Base-by-base conservation (phyloP, 257 asterid species). In the Dorcoceras hygrometricum region DNA sequence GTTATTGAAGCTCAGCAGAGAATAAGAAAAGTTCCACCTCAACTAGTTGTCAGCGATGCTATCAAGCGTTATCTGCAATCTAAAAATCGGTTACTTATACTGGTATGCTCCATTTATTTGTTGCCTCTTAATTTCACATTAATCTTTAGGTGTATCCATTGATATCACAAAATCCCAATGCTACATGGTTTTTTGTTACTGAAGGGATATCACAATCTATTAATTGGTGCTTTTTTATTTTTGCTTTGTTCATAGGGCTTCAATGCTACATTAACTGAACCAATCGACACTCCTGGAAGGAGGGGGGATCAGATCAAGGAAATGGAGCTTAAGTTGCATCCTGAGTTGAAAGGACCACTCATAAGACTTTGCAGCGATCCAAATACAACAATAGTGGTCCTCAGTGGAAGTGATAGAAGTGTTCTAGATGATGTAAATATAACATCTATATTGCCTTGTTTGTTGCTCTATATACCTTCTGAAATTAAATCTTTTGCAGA, bases 241-340 rank as follows among this genome's bases (percentile, higher is more conserved):
- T 68, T 63, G 27, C 18, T 61, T 48, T 16, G 18, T 46, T 22
- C 56, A 64, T 81, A 93, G 99, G 99, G 99, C 60, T 93, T 93
- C 82, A 88, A 88, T 82, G 84, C 89, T 63, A 72, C 97, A 59
- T 83, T 93, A 68, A 93, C 98, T 3, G 96, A 87, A 79, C 87
- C 85, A 43, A 77, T 78, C 46, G 96, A 88, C 71, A 83, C 81
- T 67, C 83, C 93, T 64, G 98, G 91, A 80, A 82, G 97, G 80
- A 79, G 96, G 78, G 96, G 90, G 51, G 96, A 86, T 83, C 99
- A 93, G 79, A 86, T 93, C 70, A 89, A 81, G 84, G 99, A 84
- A 82, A 90, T 93, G 99, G 97, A 93, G 62, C 87, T 84, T 60
- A 93, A 93, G 82, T 63, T 93, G 82, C 97, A 89, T 73, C 96